Conservation (phyloP, 2,329 filamentous ascomycete species). For the Gyromitra esculenta region DNA sequence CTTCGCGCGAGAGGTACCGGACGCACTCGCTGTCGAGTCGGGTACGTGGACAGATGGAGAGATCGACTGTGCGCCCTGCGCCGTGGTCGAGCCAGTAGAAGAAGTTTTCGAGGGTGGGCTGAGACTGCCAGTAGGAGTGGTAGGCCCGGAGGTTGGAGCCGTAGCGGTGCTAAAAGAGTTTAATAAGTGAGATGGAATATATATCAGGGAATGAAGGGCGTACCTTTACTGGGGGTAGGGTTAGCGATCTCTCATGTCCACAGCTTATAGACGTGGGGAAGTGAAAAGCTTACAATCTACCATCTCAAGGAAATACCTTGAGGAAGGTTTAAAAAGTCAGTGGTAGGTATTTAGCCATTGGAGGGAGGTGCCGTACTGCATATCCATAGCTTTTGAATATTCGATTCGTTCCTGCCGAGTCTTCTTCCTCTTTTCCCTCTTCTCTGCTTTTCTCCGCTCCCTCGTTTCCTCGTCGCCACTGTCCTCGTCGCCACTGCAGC, state of each 20-base stretch:
- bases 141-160: conserved; percentile 83
- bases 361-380: conserved; percentile 44
- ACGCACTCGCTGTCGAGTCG: conserved; percentile 80
- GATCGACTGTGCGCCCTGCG: conserved; percentile 74
- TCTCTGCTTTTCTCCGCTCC: conserved; percentile 29
- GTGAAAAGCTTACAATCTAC: conserved; percentile 52
- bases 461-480: background rate
- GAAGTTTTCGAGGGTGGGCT: conserved; percentile 83
- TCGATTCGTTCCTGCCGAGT: conserved; percentile 44
- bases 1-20: conserved; percentile 83
- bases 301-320: conserved; percentile 55
- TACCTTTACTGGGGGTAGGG: conserved; percentile 46
- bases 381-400: conserved; percentile 54
- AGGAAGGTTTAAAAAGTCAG: conserved; percentile 3
- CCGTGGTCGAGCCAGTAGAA: conserved; percentile 91
- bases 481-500: conserved; percentile 9
- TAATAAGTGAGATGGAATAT: background rate
- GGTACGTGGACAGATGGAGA: conserved; percentile 77
- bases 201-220: background rate
- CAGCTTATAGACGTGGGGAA: conserved; percentile 10
- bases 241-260: conserved; percentile 27
- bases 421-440: conserved; percentile 40
- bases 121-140: conserved; percentile 82
- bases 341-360: background rate
- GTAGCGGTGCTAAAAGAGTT: conserved; percentile 75